Evolutionary conservation across 345 rosid species (phyloP), one percentile per base, ranked within the genome.

Genomic region (Boechera retrofracta): DNA sequence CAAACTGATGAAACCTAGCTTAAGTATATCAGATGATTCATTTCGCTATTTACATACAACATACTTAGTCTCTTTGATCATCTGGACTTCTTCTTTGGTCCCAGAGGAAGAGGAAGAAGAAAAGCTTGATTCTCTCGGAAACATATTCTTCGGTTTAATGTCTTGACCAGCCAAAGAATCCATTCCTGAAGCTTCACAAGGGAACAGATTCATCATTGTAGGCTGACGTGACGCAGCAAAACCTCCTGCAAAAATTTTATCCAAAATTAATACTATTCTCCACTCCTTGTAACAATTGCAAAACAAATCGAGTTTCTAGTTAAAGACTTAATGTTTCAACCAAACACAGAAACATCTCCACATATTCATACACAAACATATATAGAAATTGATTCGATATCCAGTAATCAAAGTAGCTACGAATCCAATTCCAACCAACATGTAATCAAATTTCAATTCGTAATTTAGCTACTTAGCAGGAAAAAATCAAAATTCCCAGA

Each of bases 181-280:
- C 26, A 29, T 64, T 18, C 31, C 47, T 13, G 63, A 7, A 67
- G 64, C 69, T 13, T 72, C 74, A 73, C 74, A 67, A 1, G 94
- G 97, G 69, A 89, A 92, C 5, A 88, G 77, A 77, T 83, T 90
- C 92, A 88, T 79, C n/a, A 91, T 85, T 0, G 87, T 73, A 0
- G 83, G 54, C 2, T 78, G 67, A 67, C 74, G 77, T 24, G 70
- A 60, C 28, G 3, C 72, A 56, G 32, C 73, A 31, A 65, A 31
- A 57, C 55, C 73, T 65, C 81, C 81, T 78, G 49, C 69, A 49
- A 49, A 36, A 36, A 36, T 16, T 18, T 42, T 13, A 59, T 28
- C n/a, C 54, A 28, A 47, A 62, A 21, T 1, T 3, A 12, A 59
- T 28, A 58, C 57, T 5, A 52, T 18, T 55, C 58, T 21, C 41